Evolutionary conservation across 768 basidiomycete species (phyloP).

Genomic region (Rubroboletus pulcherrimus): DNA sequence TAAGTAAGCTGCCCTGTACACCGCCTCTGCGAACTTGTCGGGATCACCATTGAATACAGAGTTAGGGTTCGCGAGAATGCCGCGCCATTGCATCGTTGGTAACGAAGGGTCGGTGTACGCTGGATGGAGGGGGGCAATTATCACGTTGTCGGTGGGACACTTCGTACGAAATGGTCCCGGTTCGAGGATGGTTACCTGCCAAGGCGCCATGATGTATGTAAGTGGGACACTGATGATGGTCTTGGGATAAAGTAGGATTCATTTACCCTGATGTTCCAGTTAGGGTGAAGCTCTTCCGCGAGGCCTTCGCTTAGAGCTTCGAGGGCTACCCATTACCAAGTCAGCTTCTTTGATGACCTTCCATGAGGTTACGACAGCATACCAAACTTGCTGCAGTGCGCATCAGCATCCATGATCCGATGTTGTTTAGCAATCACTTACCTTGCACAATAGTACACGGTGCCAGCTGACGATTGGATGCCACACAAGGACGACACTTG

Average conservation of each 20-base stretch:
- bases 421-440: neutral
- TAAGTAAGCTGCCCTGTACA: slow-evolving; percentile 5
- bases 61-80: neutral
- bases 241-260: neutral
- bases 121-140: neutral
- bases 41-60: slow-evolving; percentile 11
- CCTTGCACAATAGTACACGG: slow-evolving; percentile 25
- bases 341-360: neutral
- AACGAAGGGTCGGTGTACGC: neutral
- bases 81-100: neutral
- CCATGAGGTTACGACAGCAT: neutral
- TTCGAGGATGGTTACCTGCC: neutral
- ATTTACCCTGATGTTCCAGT: slow-evolving; percentile 21
- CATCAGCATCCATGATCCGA: neutral
- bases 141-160: neutral
- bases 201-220: too few relatives aligned
- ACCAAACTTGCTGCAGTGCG: slow-evolving; percentile 15
- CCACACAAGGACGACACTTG: slow-evolving; percentile 34
- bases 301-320: slow-evolving; percentile 16
- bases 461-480: slow-evolving; percentile 11
- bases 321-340: slow-evolving; percentile 1
- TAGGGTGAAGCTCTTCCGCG: slow-evolving; percentile 14
- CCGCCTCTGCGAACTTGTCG: slow-evolving; percentile 12
- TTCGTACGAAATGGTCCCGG: slow-evolving; percentile 1
- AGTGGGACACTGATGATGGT: too few relatives aligned